phyloP scores from a whole-genome alignment of 768 basidiomycete species.

The Boletus barrowsii region DNA sequence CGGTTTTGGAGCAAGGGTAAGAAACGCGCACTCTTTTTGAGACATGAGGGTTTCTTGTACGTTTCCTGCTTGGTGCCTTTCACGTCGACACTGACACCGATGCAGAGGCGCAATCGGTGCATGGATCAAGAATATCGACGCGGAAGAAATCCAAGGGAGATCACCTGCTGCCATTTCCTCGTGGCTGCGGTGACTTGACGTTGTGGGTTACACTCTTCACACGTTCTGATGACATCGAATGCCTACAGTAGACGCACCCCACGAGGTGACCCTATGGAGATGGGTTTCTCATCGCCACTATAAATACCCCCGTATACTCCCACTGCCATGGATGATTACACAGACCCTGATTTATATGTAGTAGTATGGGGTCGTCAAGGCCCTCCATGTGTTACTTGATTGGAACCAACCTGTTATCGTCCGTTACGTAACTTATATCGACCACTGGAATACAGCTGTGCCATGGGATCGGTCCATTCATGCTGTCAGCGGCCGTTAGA shows the following conservation, averaged over 20 bases:
- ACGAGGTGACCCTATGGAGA: slow-evolving; percentile 27
- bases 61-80: slow-evolving; percentile 31
- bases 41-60: slow-evolving; percentile 97
- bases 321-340: slow-evolving; percentile 14
- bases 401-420: slow-evolving; percentile 12
- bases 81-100: neutral
- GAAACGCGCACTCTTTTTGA: slow-evolving; percentile 92
- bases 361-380: slow-evolving; percentile 9
- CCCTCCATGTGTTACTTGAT: slow-evolving; percentile 2
- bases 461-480: neutral
- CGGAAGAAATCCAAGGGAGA: slow-evolving; percentile 28
- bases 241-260: slow-evolving; percentile 8
- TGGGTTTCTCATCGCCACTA: slow-evolving; percentile 20
- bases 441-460: neutral
- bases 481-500: slow-evolving; percentile 2
- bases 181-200: slow-evolving; percentile 3
- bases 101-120: slow-evolving; percentile 89
- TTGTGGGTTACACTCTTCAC: neutral
- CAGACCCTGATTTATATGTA: slow-evolving; percentile 9
- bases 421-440: slow-evolving; percentile 22
- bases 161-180: slow-evolving; percentile 5
- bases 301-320: slow-evolving; percentile 26
- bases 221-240: slow-evolving; percentile 4
- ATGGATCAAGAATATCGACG: slow-evolving; percentile 94
- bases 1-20: slow-evolving; percentile 99